These are phyloP conservation scores for Coemansia sp. DNA, from an alignment of 192 early-diverging fungal genomes.

Conservation along the genomic window DNA sequence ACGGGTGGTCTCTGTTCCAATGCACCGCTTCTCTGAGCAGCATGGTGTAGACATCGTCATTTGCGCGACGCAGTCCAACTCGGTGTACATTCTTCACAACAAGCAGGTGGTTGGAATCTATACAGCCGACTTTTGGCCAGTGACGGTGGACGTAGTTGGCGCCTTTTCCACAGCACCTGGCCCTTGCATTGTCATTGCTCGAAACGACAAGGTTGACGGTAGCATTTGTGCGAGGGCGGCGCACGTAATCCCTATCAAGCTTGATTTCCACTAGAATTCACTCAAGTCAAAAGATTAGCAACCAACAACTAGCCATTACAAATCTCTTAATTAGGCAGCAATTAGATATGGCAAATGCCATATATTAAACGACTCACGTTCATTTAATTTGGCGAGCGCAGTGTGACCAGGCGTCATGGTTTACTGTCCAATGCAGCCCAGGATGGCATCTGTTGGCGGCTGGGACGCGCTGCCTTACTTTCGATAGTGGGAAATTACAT, in stretches of 20 bases:
- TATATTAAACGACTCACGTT: not conserved
- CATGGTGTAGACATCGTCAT: constrained; percentile 32
- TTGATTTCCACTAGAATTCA: not conserved
- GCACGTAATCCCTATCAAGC: constrained; percentile 9
- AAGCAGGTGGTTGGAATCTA: constrained; percentile 20
- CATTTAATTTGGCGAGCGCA: not conserved
- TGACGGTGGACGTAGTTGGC: constrained; percentile 15
- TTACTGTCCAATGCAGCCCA: not conserved
- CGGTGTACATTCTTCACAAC: constrained; percentile 29
- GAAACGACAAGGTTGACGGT: constrained; percentile 5
- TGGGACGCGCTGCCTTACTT: not conserved
- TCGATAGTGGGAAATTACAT: not conserved
- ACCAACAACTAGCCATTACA: not conserved
- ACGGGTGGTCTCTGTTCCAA: constrained; percentile 21
- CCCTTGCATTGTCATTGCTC: constrained; percentile 22
- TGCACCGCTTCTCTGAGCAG: constrained; percentile 3
- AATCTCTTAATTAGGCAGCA: no score
- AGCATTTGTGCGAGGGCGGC: not conserved
- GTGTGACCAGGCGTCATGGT: not conserved
- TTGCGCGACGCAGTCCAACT: constrained; percentile 36
- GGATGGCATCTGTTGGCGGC: not conserved
- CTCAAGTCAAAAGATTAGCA: not conserved
- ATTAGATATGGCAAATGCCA: not conserved
- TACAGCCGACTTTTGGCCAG: constrained; percentile 30
- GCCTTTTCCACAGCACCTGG: not conserved